Base-by-base conservation (phyloP, 768 basidiomycete species). In the Naganishia friedmannii region DNA sequence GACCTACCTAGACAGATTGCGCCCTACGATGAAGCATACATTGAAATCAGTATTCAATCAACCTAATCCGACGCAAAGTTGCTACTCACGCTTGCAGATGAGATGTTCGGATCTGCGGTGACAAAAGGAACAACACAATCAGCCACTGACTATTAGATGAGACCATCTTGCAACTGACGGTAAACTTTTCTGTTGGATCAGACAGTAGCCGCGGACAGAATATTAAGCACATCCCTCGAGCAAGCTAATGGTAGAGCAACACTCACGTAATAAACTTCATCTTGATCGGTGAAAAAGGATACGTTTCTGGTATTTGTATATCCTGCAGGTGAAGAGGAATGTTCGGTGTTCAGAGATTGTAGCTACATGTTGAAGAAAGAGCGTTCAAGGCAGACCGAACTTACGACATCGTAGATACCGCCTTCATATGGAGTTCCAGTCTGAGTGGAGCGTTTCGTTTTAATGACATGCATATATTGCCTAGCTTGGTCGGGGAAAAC, bases 381-480 rank as follows among this genome's bases (percentile, higher is more conserved):
- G n/a, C n/a, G n/a, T n/a, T n/a, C n/a, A n/a, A n/a, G n/a, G n/a
- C n/a, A n/a, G n/a, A n/a, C n/a, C n/a, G n/a, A 46, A 63, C 57
- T 23, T 42, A 63, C 60, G 57, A 97, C 91, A 82, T 94, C 89
- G 76, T 91, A 98, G 45, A 85, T 85, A 21, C 95, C 94, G 26
- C 95, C 94, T 70, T 91, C 86, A 71, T 98, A 98, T 0, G 95
- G 94, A 3, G 94, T 96, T 46, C 86, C 95, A 74, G 92, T 71
- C 79, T 81, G 48, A 17, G 9, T 10, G 54, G 4, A 17, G 12
- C n/a, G 5, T 12, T 26, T 3, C 28, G 34, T 37, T 54, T 68
- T 15, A 70, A 70, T 67, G 53, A 56, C 23, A 39, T 17, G 1
- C 29, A 15, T 10, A 23, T 3, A 21, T 8, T 7, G 42, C n/a